These are phyloP conservation scores for Triangularia setosa DNA, from an alignment of 2,329 filamentous ascomycete genomes.

Conservation along the genomic window DNA sequence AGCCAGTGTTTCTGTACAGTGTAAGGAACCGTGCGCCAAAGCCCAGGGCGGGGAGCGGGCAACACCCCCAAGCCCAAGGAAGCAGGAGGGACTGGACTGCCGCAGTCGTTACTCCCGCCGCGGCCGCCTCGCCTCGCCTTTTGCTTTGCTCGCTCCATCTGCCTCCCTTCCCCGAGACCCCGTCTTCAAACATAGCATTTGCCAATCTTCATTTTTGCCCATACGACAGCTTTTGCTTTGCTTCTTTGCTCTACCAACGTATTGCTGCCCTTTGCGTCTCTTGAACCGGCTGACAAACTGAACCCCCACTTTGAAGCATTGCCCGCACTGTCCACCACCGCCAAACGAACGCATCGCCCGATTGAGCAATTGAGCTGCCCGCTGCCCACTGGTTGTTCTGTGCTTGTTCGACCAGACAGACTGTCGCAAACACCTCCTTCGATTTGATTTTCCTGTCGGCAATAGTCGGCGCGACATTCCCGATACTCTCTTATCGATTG, in stretches of 20 bases:
- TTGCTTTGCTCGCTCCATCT: background rate
- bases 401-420: background rate
- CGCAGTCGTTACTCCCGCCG: slow-evolving; percentile 14
- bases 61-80: background rate
- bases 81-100: background rate
- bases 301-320: background rate
- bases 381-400: background rate
- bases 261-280: background rate
- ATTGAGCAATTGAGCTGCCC: slow-evolving; percentile 12
- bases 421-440: slow-evolving; percentile 14
- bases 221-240: background rate
- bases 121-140: slow-evolving; percentile 7
- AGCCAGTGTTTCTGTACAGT: background rate
- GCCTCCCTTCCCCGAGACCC: background rate
- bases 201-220: background rate
- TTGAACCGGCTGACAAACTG: background rate
- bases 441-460: background rate
- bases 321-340: background rate
- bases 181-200: background rate
- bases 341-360: background rate
- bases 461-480: background rate
- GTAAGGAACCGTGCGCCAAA: slow-evolving; percentile 2
- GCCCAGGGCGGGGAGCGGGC: background rate
- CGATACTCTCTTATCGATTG: background rate
- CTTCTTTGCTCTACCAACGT: background rate